A percentile compares a stretch with the other conserved stretches of the same genome.
Conservation (phyloP, 164 flowering plant species). For the Kalanchoe fedtschenkoi region DNA sequence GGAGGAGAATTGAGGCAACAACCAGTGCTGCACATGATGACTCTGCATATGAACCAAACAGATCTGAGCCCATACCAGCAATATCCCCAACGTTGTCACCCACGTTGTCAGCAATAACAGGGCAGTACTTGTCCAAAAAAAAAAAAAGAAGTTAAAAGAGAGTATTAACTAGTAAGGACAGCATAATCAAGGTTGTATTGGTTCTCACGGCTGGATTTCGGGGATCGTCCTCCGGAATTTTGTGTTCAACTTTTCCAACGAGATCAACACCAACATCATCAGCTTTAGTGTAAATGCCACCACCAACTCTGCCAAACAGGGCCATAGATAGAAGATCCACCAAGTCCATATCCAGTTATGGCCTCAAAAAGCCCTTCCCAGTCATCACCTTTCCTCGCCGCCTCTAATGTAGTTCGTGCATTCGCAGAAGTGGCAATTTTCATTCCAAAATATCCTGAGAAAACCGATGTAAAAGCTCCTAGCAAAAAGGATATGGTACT, state of each 20-base stretch:
- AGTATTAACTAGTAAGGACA: background rate
- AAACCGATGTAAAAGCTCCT: conserved; percentile 32
- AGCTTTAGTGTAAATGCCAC: too few species aligned
- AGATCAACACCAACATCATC: conserved; percentile 51
- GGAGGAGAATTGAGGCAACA: conserved; percentile 44
- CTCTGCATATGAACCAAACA: too few species aligned
- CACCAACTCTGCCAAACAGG: conserved; percentile 47
- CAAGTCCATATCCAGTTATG: too few species aligned
- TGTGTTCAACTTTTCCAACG: conserved; percentile 38
- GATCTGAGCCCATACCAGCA: conserved; percentile 51
- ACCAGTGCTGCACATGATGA: conserved; percentile 35
- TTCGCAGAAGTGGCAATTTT: conserved; percentile 46
- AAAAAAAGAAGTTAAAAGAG: background rate
- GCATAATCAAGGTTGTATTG: background rate
- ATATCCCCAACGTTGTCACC: conserved; percentile 52
- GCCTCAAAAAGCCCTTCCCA: conserved; percentile 46
- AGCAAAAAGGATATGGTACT: conserved; percentile 41
- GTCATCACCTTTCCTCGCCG: conserved; percentile 38
- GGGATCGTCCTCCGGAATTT: conserved; percentile 47
- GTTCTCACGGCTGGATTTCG: conserved; percentile 38
- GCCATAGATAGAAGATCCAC: conserved; percentile 51
- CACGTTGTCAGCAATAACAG: conserved; percentile 37
- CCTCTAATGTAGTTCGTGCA: conserved; percentile 38
- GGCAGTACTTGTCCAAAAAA: background rate
- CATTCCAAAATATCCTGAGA: conserved; percentile 43